Evolutionary conservation across 2,329 filamentous ascomycete genomes (phyloP), one percentile per base, ranked within the genome.

Genomic region (Alternaria ventricosa): DNA sequence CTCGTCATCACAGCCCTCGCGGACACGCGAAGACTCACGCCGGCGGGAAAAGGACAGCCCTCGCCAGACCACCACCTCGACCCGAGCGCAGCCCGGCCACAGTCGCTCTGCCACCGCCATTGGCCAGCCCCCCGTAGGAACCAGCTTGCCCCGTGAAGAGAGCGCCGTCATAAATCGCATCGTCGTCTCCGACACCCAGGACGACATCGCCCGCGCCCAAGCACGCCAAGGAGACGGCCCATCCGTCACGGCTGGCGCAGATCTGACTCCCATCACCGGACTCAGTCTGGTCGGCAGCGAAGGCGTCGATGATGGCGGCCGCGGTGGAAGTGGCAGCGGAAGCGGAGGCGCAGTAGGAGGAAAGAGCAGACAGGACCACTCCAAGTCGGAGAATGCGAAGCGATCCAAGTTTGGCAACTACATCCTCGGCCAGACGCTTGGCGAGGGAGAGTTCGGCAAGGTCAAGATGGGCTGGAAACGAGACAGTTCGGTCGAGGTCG

Each of bases 401-500:
- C 89, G 91, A 68, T 94, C 91, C 45, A 94, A 93, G 70, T 98
- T 99, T 78, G 95, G 95, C 64, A 94, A 97, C 67, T 99, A 98
- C 80, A 93, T 97, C 64, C 87, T 99, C 4, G 96, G 96, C 36
- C 95, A 97, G 79, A 98, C 95, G 3, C 90, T 99, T 54, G 96
- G 96, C 54, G 96, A 99, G 83, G 96, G 96, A 66, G 96, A 99
- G 81, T 99, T 99, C 79, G 96, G 96, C 69, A 99, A 99, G 79
- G 96, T 99, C 74, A 98, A 97, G 81, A 89, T 98, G 76, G 96
- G 96, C 25, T 99, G 96, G 96, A 98, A 97, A 81, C 92, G 93
- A 78, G 94, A 97, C 80, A 94, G 94, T 64, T 94, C 90, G 68
- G 92, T 97, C 30, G 78, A 96, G 87, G 96, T 99, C 71, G 96